Conservation (phyloP, 768 basidiomycete species). For the Artomyces pyxidatus region DNA sequence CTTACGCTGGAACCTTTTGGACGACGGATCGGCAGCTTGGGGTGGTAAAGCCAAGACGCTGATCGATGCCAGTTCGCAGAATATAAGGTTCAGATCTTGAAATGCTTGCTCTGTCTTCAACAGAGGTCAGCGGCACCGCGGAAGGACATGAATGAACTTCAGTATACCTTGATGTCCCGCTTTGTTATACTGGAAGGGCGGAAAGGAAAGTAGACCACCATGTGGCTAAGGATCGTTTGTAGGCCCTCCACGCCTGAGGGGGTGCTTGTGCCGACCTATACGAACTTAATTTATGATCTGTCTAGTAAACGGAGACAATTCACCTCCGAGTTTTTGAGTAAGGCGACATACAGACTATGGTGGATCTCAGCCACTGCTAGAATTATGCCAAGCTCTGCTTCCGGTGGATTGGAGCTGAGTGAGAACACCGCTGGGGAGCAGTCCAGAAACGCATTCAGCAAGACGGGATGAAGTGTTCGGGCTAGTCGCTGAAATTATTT, state of each 20-base stretch:
- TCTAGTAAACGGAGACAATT: too few relatives aligned
- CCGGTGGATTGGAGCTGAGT: slow-evolving; percentile 48
- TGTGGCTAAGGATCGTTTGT: slow-evolving; percentile 54
- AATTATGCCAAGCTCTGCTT: slow-evolving; percentile 54
- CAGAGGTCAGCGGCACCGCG: slow-evolving; percentile 6
- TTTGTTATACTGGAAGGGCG: slow-evolving; percentile 22
- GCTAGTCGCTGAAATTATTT: slow-evolving; percentile 48
- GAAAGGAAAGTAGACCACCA: slow-evolving; percentile 85
- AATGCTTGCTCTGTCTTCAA: slow-evolving; percentile 54
- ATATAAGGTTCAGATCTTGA: slow-evolving; percentile 67
- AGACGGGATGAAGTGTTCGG: slow-evolving; percentile 64
- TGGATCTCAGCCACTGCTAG: slow-evolving; percentile 49
- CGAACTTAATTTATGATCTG: too few relatives aligned
- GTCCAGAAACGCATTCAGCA: slow-evolving; percentile 83
- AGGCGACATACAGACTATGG: slow-evolving; percentile 48
- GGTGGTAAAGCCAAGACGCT: slow-evolving; percentile 36
- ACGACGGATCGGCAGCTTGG: slow-evolving; percentile 17
- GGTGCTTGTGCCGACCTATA: too few relatives aligned
- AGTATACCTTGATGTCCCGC: slow-evolving; percentile 53
- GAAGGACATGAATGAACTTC: background rate
- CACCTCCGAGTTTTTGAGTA: slow-evolving; percentile 40
- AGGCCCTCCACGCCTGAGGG: slow-evolving; percentile 54
- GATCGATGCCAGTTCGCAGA: slow-evolving; percentile 69
- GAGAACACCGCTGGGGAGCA: slow-evolving; percentile 77
- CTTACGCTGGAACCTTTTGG: too few relatives aligned